Evolutionary conservation across 2,329 filamentous ascomycete genomes (phyloP), one percentile per base, ranked within the genome.

Genomic region (Purpureocillium lavendulum): DNA sequence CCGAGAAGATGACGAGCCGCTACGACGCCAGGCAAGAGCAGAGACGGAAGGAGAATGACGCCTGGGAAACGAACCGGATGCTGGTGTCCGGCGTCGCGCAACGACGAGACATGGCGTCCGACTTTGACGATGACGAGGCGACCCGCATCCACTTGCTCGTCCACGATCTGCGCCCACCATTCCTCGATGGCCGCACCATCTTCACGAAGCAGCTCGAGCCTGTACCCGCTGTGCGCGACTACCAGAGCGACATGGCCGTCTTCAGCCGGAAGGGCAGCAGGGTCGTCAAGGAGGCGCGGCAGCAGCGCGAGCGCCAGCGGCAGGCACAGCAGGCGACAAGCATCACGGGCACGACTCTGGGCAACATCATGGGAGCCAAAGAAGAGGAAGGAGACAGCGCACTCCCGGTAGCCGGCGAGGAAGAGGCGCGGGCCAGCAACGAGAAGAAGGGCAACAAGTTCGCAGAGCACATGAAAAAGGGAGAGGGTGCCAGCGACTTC

Each of bases 21-120:
- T 76, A 71, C 52, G 75, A 68, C 39, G 84, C 84, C 33, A 75
- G 85, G 37, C 81, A 82, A 44, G 73, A 87, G 42, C 87, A 95
- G 62, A 86, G 89, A 52, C 87, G 95, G 59, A 88, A 85, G 57
- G 92, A 98, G 56, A 88, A 92, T 33, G 92, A 98, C 62, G 90
- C 89, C 0, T 98, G 92, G 92, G 94, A 98, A 62, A 92, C 90
- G 13, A 98, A 98, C 59, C 85, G 92, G 43, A 97, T 98, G 92
- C 73, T 98, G 44, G 92, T 89, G 1, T 96, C 89, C 15, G 90
- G 90, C 41, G 89, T 98, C 14, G 92, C 92, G 14, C 94, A 98
- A 61, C 73, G 90, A 54, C 72, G 87, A 49, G 86, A 92, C 52
- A 78, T 87, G 57, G 81, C 82, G 17, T 74, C 77, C 35, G 87